Evolutionary conservation across 2,329 filamentous ascomycete genomes (phyloP).

Genomic region (Alternaria sp.): DNA sequence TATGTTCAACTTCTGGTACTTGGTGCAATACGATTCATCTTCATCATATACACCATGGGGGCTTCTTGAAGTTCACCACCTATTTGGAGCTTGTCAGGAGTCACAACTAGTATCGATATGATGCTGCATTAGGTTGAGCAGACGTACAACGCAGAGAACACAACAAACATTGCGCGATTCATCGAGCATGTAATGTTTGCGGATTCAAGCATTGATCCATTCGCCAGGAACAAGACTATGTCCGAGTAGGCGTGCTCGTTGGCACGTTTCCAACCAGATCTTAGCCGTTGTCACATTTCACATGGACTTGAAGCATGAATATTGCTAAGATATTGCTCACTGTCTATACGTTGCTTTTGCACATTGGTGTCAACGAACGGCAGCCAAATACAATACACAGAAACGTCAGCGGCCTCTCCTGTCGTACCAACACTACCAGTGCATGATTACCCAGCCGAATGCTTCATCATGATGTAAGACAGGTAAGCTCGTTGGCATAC

Average conservation of each 20-base stretch:
- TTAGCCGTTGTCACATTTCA: too few species aligned
- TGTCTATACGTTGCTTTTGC: too few species aligned
- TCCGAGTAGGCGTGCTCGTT: neutral
- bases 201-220: conserved; percentile 63
- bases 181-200: conserved; percentile 66
- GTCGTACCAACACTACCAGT: neutral
- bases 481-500: neutral
- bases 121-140: conserved; percentile 64
- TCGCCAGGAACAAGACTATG: conserved; percentile 52
- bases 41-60: conserved; percentile 7
- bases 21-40: neutral
- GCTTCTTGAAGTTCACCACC: conserved; percentile 21
- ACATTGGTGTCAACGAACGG: neutral
- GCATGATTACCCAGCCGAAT: neutral
- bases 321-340: neutral
- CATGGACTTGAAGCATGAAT: neutral
- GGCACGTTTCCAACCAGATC: too few species aligned
- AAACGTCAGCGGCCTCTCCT: neutral
- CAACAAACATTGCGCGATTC: conserved; percentile 58
- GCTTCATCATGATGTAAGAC: neutral
- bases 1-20: neutral
- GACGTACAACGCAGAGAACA: conserved; percentile 63
- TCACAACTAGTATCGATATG: conserved; percentile 68
- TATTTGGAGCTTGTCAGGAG: conserved; percentile 70
- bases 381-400: neutral